These are phyloP conservation scores for Solanum hybrid DNA, from an alignment of 305 asterid species.

Conservation along the genomic window DNA sequence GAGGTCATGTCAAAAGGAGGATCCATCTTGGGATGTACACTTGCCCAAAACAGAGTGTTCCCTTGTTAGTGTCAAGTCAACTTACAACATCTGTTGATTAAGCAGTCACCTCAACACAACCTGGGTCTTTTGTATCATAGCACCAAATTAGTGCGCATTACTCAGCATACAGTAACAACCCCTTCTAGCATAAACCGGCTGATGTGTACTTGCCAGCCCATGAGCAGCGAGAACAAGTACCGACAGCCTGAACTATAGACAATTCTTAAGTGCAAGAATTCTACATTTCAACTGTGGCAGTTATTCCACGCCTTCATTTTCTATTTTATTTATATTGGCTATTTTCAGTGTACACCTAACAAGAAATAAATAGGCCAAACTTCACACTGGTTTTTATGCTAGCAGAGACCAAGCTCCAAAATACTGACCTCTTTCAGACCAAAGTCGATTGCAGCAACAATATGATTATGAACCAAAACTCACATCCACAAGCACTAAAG, in stretches of 20 bases:
- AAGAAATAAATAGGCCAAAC: not conserved
- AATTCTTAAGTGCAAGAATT: not conserved
- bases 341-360: not conserved
- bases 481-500: not conserved
- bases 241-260: not conserved
- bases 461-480: not conserved
- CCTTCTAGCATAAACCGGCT: not conserved
- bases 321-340: not conserved
- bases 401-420: not conserved
- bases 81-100: not conserved
- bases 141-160: not conserved
- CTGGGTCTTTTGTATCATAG: not conserved
- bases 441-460: not conserved
- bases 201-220: not conserved
- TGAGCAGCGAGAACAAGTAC: not conserved
- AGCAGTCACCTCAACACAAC: not conserved
- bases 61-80: not conserved
- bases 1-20: not conserved
- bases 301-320: not conserved
- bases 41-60: not conserved
- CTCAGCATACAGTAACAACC: not conserved
- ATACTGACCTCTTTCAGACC: not conserved
- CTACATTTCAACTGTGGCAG: not conserved
- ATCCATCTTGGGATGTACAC: not conserved
- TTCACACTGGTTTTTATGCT: not conserved